Conservation (phyloP, 106 monocot genomes). For the Dactylorhiza incarnata region DNA sequence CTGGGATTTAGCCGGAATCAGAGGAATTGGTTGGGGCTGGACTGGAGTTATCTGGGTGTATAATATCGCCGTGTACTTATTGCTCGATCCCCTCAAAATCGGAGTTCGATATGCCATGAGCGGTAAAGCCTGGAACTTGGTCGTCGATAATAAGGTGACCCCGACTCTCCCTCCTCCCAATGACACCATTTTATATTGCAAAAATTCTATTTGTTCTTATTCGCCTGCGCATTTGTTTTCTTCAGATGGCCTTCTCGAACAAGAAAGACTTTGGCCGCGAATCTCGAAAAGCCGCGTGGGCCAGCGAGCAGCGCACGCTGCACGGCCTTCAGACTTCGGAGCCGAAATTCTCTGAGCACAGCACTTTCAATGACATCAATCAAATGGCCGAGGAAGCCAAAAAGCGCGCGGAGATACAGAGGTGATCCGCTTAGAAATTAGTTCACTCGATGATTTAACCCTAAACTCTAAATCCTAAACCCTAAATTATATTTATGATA, state of each 20-base stretch:
- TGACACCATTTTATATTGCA: no score
- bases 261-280: constrained; percentile 41
- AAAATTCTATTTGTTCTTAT: not conserved
- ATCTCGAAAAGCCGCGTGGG: constrained; percentile 46
- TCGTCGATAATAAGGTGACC: constrained; percentile 33
- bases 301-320: constrained; percentile 36
- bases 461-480: not conserved
- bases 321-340: constrained; percentile 35
- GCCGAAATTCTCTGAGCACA: constrained; percentile 14
- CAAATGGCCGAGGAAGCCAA: constrained; percentile 57
- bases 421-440: constrained; percentile 9
- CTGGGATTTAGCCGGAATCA: constrained; percentile 29
- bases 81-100: constrained; percentile 47
- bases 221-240: not conserved
- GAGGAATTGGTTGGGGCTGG: constrained; percentile 50
- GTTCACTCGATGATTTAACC: no score
- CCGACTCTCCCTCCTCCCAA: not conserved
- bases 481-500: not conserved
- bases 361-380: constrained; percentile 25
- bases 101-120: constrained; percentile 40
- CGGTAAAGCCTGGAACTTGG: constrained; percentile 46
- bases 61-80: constrained; percentile 33
- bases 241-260: constrained; percentile 35
- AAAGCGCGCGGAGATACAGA: constrained; percentile 44
- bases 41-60: constrained; percentile 37